Evolutionary conservation across 345 rosid genomes (phyloP).

Genomic region (Lepidium sativum): DNA sequence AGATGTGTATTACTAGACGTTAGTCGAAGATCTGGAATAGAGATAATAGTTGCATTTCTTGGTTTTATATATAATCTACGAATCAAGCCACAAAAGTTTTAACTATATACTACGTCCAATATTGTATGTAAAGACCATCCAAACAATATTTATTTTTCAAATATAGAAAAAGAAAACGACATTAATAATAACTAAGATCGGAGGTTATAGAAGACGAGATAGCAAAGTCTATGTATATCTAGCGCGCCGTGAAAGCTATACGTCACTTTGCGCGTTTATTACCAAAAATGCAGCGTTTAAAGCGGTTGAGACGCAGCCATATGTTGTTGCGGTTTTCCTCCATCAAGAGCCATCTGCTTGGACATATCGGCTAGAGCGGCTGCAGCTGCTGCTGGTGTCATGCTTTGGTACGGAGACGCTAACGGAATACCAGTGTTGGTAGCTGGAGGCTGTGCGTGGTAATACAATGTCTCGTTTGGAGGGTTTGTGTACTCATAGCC

Average conservation of each 20-base stretch:
- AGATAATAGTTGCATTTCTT: too few species aligned
- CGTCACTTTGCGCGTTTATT: slow-evolving; percentile 6
- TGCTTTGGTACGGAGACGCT: slow-evolving; percentile 58
- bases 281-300: slow-evolving; percentile 1
- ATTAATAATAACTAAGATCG: slow-evolving; percentile 1
- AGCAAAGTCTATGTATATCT: slow-evolving; percentile 9
- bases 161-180: background rate
- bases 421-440: slow-evolving; percentile 20
- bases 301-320: slow-evolving; percentile 29
- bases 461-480: slow-evolving; percentile 43
- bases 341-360: slow-evolving; percentile 33
- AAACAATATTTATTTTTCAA: background rate
- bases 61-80: background rate
- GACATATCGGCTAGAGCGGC: slow-evolving; percentile 54
- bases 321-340: slow-evolving; percentile 30
- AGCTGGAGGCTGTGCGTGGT: slow-evolving; percentile 40
- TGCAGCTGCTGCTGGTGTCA: slow-evolving; percentile 46
- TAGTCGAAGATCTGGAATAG: background rate
- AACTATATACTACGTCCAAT: background rate
- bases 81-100: background rate
- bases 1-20: background rate
- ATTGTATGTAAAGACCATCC: background rate
- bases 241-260: background rate
- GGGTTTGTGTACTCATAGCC: slow-evolving; percentile 37
- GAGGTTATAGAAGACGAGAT: background rate